Conservation (phyloP, 2,329 filamentous ascomycete species). For the Fusarium tjaetaba region DNA sequence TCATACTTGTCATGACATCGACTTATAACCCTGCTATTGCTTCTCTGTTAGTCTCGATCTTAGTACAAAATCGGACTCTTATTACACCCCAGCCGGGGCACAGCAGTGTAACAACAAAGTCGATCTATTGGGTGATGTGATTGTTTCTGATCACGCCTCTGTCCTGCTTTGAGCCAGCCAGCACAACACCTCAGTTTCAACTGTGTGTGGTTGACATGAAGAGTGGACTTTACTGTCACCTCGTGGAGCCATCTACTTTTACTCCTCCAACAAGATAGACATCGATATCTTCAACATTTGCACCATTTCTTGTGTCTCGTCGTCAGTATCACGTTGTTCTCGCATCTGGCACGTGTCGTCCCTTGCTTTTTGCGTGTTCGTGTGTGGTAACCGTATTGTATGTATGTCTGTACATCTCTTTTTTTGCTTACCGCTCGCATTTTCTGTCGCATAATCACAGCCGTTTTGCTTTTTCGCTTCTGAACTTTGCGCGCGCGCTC, state of each 20-base stretch:
- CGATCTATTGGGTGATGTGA: slow-evolving; percentile 27
- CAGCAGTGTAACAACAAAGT: slow-evolving; percentile 29
- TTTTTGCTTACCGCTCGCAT: slow-evolving; percentile 2
- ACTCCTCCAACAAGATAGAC: not conserved
- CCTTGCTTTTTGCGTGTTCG: slow-evolving; percentile 12
- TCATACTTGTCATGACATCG: not conserved
- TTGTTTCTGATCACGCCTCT: slow-evolving; percentile 37
- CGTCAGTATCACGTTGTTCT: slow-evolving; percentile 22
- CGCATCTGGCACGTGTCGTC: slow-evolving; percentile 26
- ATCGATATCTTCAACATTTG: not conserved
- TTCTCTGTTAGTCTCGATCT: not conserved
- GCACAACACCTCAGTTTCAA: slow-evolving; percentile 20
- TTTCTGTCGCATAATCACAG: slow-evolving; percentile 19
- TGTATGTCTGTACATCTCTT: not conserved
- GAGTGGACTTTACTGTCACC: not conserved
- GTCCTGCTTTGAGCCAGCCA: slow-evolving; percentile 3
- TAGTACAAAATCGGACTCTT: not conserved
- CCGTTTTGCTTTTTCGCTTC: not conserved
- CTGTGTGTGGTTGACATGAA: not conserved
- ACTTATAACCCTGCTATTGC: not conserved
- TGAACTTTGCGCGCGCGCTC: not conserved
- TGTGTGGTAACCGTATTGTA: not conserved
- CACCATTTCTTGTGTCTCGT: not conserved
- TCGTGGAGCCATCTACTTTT: not conserved
- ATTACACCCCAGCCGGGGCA: slow-evolving; percentile 19